Evolutionary conservation across 257 asterid species (phyloP), one percentile per base, ranked within the genome.

Genomic region (Lavandula angustifolia): DNA sequence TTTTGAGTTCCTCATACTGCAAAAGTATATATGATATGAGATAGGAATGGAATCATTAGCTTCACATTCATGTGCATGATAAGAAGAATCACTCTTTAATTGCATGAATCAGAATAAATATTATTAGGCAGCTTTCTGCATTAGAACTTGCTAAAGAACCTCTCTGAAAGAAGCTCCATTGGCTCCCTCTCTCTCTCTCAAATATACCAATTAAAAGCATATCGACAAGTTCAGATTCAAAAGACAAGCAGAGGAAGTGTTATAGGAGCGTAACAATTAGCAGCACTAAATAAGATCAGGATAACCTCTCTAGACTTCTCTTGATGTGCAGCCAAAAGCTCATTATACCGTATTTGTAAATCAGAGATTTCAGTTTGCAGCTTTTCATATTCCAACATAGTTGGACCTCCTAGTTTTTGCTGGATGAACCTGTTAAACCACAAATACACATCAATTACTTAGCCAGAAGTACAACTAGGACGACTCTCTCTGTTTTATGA

Each of bases 351-450:
- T 29, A 50, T 74, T 59, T 84, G 95, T 72, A 92, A 73, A 48
- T 87, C 90, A 8, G 94, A 84, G 40, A 85, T 6, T 57, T 92
- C 95, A 31, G 88, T 75, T 77, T 84, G 94, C 74, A 89, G 76
- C 80, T 89, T 89, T 76, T 92, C 98, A 58, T 85, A 82, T 71
- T 89, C 98, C 17, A 84, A 81, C 62, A 87, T 62, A 5, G 87
- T 65, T 32, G 98, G 96, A 69, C 96, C 97, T 54, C 97, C 98
- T 80, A 92, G 71, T 67, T 87, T 89, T 72, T 89, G 97, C 72
- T 89, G 96, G 76, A 92, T 62, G 67, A 92, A 92, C 79, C 98
- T 92, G 87, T 50, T 35, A 60, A 62, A 63, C 38, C 47, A 72
- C 33, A 48, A 66, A 55, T 41, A 40, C 66, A 41, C 49, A 29